These are phyloP conservation scores for Cyberlindnera bimundalis DNA, from an alignment of 805 yeast species.

Conservation along the genomic window DNA sequence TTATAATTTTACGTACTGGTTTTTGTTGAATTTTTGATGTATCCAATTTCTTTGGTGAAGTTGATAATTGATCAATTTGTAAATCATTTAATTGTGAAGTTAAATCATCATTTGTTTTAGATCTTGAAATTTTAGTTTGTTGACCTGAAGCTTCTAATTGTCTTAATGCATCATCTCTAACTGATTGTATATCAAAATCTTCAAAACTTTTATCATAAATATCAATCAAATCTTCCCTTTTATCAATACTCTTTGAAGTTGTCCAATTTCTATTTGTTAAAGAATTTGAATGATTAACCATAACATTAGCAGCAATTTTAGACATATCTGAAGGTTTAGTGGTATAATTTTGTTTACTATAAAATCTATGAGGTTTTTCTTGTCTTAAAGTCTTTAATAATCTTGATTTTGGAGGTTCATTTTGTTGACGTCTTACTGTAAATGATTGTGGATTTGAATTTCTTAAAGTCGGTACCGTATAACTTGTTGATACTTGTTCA, in stretches of 20 bases:
- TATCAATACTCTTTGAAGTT: slow-evolving; percentile 22
- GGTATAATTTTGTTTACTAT: slow-evolving; percentile 11
- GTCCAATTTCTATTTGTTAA: slow-evolving; percentile 21
- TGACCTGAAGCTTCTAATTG: slow-evolving; percentile 27
- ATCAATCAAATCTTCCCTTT: slow-evolving; percentile 17
- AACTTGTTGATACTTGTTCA: not conserved
- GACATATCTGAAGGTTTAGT: slow-evolving; percentile 23
- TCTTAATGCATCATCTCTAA: slow-evolving; percentile 25
- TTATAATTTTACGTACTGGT: slow-evolving; percentile 5
- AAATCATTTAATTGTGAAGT: slow-evolving; percentile 2
- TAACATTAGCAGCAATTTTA: slow-evolving; percentile 27
- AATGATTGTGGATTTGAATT: slow-evolving; percentile 24
- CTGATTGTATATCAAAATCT: slow-evolving; percentile 18
- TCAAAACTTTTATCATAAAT: slow-evolving; percentile 26
- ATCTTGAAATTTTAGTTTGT: slow-evolving; percentile 20
- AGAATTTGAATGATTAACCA: slow-evolving; percentile 5
- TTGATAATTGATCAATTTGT: slow-evolving; percentile 5
- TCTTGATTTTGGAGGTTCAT: slow-evolving; percentile 22
- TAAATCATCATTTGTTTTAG: slow-evolving; percentile 12
- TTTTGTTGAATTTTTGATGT: not conserved
- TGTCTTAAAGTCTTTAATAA: slow-evolving; percentile 35
- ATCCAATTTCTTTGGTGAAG: slow-evolving; percentile 6
- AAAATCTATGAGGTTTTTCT: slow-evolving; percentile 21
- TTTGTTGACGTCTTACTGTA: slow-evolving; percentile 23
- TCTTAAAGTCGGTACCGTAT: slow-evolving; percentile 25